Conservation (phyloP, 2,329 filamentous ascomycete genomes). For the Alternaria consortialis region DNA sequence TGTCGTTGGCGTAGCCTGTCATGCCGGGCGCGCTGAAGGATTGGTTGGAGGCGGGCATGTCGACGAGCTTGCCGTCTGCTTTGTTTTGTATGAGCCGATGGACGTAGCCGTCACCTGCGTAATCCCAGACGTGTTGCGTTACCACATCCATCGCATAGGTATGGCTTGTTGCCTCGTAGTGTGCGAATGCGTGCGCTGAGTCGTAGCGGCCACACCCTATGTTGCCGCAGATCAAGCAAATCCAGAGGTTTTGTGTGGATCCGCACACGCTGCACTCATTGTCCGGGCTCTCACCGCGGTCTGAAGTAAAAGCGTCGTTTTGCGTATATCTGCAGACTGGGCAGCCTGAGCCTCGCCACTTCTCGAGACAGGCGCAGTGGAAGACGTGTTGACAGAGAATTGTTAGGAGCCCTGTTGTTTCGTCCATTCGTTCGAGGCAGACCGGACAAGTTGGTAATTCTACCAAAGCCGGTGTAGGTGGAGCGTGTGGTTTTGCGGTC, state of each 20-base stretch:
- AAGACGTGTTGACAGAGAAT: conserved; percentile 98
- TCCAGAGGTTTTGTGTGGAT: conserved; percentile 85
- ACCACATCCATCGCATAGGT: conserved; percentile 92
- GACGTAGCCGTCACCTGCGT: conserved; percentile 93
- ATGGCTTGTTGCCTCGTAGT: conserved; percentile 90
- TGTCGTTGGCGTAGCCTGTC: conserved; percentile 65
- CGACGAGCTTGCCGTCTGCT: conserved; percentile 89
- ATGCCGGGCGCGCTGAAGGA: conserved; percentile 40
- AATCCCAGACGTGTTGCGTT: conserved; percentile 98
- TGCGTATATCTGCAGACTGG: conserved; percentile 93
- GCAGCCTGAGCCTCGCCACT: conserved; percentile 93
- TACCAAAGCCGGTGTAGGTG: conserved; percentile 82
- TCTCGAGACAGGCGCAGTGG: conserved; percentile 94
- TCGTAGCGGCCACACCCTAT: conserved; percentile 96
- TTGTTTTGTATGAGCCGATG: conserved; percentile 95
- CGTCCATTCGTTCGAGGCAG: conserved; percentile 97
- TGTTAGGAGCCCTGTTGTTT: conserved; percentile 92
- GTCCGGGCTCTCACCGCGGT: conserved; percentile 57
- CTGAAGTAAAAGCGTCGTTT: conserved; percentile 57
- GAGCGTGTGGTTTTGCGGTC: conserved; percentile 70
- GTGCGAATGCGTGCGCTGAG: conserved; percentile 88
- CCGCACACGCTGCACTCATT: conserved; percentile 86
- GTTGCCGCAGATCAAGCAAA: conserved; percentile 91
- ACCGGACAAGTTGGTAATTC: conserved; percentile 96
- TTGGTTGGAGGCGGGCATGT: conserved; percentile 70